These are phyloP conservation scores for Thinopyrum obtusiflorum DNA, from an alignment of 202 grass and related monocot species.

Conservation along the genomic window DNA sequence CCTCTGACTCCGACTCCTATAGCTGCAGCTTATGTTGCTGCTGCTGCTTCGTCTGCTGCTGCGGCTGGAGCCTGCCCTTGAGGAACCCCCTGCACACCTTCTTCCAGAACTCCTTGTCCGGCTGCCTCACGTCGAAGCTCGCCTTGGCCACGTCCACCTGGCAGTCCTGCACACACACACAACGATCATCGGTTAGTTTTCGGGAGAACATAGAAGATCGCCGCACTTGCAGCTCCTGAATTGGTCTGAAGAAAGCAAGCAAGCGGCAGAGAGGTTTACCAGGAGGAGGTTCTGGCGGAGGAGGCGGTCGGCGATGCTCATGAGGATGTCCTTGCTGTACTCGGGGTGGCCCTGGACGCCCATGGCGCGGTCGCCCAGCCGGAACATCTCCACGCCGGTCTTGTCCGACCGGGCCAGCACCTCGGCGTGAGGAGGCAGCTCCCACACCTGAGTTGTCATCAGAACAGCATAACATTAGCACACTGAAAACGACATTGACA, in stretches of 20 bases:
- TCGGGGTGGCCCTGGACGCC: constrained; percentile 97
- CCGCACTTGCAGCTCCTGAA: too few species aligned
- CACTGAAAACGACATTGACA: neutral
- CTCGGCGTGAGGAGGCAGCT: constrained; percentile 63
- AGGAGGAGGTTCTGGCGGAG: constrained; percentile 67
- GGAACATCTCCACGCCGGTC: constrained; percentile 91
- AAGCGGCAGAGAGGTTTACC: constrained; percentile 27
- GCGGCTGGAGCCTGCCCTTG: constrained; percentile 49
- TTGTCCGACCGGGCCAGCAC: constrained; percentile 73
- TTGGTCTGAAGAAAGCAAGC: too few species aligned
- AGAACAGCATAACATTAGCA: neutral
- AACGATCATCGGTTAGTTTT: too few species aligned
- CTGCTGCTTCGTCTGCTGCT: too few species aligned
- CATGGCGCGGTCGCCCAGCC: constrained; percentile 58
- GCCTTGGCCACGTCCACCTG: constrained; percentile 62
- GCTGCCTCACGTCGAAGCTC: constrained; percentile 52
- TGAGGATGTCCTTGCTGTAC: constrained; percentile 93
- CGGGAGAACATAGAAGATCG: too few species aligned
- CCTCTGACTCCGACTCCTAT: too few species aligned
- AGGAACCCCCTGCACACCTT: constrained; percentile 73
- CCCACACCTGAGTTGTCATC: constrained; percentile 54
- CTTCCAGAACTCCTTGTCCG: constrained; percentile 75
- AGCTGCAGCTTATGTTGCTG: constrained; percentile 16
- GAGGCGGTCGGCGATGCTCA: constrained; percentile 79
- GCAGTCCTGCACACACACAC: constrained; percentile 34